Base-by-base conservation (phyloP, 2,329 filamentous ascomycete species). In the Myriosclerotinia curreyana region DNA sequence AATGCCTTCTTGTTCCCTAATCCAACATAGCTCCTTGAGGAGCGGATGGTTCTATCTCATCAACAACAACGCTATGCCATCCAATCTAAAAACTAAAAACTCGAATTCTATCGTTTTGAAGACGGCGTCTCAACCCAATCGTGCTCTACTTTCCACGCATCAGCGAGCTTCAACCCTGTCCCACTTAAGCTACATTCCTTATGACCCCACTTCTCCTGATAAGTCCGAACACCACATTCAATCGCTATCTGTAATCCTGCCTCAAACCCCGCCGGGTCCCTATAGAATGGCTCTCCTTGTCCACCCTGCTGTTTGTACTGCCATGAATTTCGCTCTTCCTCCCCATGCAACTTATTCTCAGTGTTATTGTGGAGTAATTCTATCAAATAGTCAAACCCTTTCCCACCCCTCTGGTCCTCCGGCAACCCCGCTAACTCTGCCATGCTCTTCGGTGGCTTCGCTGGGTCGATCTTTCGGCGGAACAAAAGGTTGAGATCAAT, bases 261-360 rank as follows among this genome's bases (percentile, higher is more conserved):
- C 8, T 77, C 75, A 62, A 83, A 75, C 1, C 81, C 82, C 1
- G 76, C 76, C 0, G 79, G 68, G 56, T 80, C 75, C 65, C 82
- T 79, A 71, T 83, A 81, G 65, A 79, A 85, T 3, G 82, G 82
- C 70, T 85, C 82, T 15, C 80, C 82, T 38, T 77, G 60, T 1
- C 82, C 83, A 50, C 82, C 82, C 11, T 73, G 76, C 70, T 84
- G 82, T 40, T 77, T 76, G 2, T 70, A 71, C 69, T 84, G 82
- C 82, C 82, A 85, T 12, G 76, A 79, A 71, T 84, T 84, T 40
- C 82, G 75, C 38, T 49, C 40, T 31, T 38, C 51, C 73, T 49
- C 75, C 59, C 66, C 38, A 67, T 69, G 12, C 4, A 22, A 68
- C 59, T 62, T 70, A 66, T 60, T 71, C 71, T 71, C 77, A 69